Evolutionary conservation across 1,284 basidiomycete species (phyloP).

Genomic region (Ceratobasidium sp.): DNA sequence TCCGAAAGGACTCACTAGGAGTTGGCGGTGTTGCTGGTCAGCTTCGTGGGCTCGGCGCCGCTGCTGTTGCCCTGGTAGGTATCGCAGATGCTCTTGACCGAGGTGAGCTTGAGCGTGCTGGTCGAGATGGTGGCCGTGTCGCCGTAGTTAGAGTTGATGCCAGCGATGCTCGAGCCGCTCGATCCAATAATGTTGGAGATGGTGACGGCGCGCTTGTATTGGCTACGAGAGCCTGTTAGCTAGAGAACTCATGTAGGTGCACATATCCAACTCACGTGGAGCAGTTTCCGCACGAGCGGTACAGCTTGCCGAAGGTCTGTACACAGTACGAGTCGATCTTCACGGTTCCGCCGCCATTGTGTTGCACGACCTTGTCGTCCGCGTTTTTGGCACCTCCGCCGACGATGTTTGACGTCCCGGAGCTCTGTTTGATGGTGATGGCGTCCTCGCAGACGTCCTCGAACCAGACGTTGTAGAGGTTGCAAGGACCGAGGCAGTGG

Average conservation of each 20-base stretch:
- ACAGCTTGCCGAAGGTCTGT: too few relatives aligned
- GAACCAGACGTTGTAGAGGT: constrained; percentile 52
- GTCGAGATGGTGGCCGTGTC: constrained; percentile 44
- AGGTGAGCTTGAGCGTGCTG: constrained; percentile 27
- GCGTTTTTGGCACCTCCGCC: neutral
- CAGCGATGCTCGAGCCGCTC: constrained; percentile 20
- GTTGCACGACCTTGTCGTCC: constrained; percentile 47
- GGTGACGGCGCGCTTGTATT: too few relatives aligned
- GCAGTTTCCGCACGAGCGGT: too few relatives aligned
- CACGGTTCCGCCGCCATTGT: constrained; percentile 44
- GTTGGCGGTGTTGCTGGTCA: too few relatives aligned
- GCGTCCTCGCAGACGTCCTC: constrained; percentile 62
- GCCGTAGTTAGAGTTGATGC: constrained; percentile 35
- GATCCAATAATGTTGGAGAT: too few relatives aligned
- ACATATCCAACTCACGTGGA: neutral
- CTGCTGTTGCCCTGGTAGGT: too few relatives aligned
- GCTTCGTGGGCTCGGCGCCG: too few relatives aligned
- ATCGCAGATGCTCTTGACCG: constrained; percentile 19
- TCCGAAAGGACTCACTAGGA: neutral
- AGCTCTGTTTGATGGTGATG: constrained; percentile 50
- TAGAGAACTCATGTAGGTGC: neutral
- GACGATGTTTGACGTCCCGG: constrained; percentile 31
- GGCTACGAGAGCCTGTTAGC: neutral
- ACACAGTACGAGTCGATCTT: too few relatives aligned
- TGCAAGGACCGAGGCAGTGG: too few relatives aligned